Percentiles rank a stretch among this genome's conserved stretches.
These are phyloP conservation scores for Zygoascus meyerae DNA, from an alignment of 1,139 yeast genomes.

Conservation along the genomic window DNA sequence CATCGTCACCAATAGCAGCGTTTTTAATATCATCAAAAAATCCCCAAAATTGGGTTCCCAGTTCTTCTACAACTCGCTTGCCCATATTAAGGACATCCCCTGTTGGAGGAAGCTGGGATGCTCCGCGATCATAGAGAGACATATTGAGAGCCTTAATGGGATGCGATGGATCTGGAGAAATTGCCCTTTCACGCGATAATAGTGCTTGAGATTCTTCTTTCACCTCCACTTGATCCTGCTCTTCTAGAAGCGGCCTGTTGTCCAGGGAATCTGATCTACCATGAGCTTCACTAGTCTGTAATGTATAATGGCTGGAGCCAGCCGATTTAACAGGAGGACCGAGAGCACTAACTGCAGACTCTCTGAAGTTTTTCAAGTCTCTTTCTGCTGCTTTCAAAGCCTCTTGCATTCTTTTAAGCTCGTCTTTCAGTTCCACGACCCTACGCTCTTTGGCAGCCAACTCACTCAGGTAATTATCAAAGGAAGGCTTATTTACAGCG, in stretches of 20 bases:
- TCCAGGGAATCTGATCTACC: not conserved
- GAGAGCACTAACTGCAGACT: slow-evolving; percentile 22
- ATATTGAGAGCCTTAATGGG: slow-evolving; percentile 6
- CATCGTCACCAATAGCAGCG: slow-evolving; percentile 31
- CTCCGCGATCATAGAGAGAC: slow-evolving; percentile 5
- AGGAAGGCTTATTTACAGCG: slow-evolving; percentile 1
- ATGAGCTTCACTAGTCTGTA: not conserved
- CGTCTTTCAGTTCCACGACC: slow-evolving; percentile 34
- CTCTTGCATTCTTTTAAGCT: slow-evolving; percentile 28
- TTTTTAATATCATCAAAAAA: slow-evolving; percentile 33
- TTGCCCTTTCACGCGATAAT: not conserved
- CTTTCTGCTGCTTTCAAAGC: slow-evolving; percentile 28
- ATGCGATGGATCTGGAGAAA: not conserved
- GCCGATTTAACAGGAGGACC: slow-evolving; percentile 9
- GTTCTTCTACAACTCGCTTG: slow-evolving; percentile 32
- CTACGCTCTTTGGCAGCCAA: slow-evolving; percentile 35
- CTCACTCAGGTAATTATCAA: slow-evolving; percentile 26
- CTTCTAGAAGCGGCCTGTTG: not conserved
- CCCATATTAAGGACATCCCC: slow-evolving; percentile 32
- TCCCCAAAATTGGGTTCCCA: slow-evolving; percentile 34
- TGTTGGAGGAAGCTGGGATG: slow-evolving; percentile 20
- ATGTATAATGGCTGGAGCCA: not conserved
- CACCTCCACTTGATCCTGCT: not conserved
- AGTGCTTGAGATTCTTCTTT: not conserved
- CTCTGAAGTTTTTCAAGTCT: slow-evolving; percentile 25